phyloP scores from a whole-genome alignment of 352 stramenopile genomes.

The Thraustochytrium striatum region DNA sequence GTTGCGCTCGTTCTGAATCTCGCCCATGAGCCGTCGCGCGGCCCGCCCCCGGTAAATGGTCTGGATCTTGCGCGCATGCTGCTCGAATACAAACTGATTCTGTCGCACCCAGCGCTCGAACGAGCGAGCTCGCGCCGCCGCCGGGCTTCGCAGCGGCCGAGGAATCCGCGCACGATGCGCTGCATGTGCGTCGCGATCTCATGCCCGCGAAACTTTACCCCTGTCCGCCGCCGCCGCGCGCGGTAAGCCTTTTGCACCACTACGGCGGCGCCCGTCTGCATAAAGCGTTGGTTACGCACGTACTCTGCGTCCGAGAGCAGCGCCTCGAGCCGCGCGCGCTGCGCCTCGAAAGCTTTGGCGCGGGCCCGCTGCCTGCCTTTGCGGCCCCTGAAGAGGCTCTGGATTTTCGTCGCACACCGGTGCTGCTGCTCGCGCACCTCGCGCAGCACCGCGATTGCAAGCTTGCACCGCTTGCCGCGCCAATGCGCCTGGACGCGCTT shows the following conservation, averaged over 20 bases:
- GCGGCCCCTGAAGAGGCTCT: constrained; percentile 25
- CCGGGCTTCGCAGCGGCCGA: neutral
- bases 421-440: neutral
- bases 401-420: neutral
- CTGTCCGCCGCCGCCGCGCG: neutral
- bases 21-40: neutral
- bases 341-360: neutral
- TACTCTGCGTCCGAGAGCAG: neutral
- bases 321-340: neutral
- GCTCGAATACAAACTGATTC: neutral
- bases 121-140: neutral
- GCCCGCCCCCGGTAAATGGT: neutral
- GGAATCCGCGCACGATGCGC: constrained; percentile 7
- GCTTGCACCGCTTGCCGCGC: constrained; percentile 5
- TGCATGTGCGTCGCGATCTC: constrained; percentile 15
- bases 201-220: constrained; percentile 5
- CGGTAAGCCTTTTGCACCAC: constrained; percentile 11
- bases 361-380: neutral
- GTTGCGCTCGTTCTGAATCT: neutral
- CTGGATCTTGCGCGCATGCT: neutral
- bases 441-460: constrained; percentile 17
- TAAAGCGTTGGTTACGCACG: constrained; percentile 4
- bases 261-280: constrained; percentile 14
- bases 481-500: constrained; percentile 29
- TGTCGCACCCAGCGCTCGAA: constrained; percentile 2